Conservation (phyloP, 2,329 filamentous ascomycete species). For the Stachybotrys elegans region DNA sequence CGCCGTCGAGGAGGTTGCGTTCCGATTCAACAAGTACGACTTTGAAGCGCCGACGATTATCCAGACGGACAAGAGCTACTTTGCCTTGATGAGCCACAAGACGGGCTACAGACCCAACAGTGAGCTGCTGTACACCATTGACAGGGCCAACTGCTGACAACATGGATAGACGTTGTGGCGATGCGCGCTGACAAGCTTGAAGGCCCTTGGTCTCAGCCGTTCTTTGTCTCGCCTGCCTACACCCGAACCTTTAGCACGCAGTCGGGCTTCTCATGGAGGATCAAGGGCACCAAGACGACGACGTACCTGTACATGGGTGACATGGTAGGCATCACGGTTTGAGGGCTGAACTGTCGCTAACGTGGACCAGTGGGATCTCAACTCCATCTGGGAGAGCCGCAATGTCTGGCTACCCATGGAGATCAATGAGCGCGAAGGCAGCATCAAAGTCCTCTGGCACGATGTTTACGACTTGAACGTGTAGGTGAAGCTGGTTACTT, state of each 20-base stretch:
- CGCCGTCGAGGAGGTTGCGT: constrained; percentile 43
- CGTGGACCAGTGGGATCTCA: constrained; percentile 37
- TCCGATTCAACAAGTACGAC: constrained; percentile 55
- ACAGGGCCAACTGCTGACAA: neutral
- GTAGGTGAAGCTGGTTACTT: constrained; percentile 20
- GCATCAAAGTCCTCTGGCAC: constrained; percentile 43
- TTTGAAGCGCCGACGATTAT: constrained; percentile 56
- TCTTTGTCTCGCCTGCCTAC: constrained; percentile 41
- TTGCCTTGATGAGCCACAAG: constrained; percentile 58
- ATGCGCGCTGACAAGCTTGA: constrained; percentile 43
- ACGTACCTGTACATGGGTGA: constrained; percentile 46
- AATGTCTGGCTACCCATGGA: constrained; percentile 51
- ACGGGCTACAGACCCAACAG: constrained; percentile 58
- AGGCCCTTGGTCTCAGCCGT: constrained; percentile 49
- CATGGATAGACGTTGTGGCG: constrained; percentile 39
- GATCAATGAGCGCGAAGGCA: constrained; percentile 45
- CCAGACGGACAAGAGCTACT: constrained; percentile 56
- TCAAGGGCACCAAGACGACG: constrained; percentile 38
- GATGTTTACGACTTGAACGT: constrained; percentile 50
- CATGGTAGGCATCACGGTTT: constrained; percentile 16
- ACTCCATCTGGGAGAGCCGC: constrained; percentile 48
- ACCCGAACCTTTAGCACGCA: constrained; percentile 48
- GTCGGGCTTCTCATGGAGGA: constrained; percentile 42
- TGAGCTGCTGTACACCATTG: neutral
- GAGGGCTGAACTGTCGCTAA: fast-evolving